These are phyloP conservation scores for Zhuliangozyma blackwelliae DNA, from an alignment of 1,139 yeast species.

Conservation along the genomic window DNA sequence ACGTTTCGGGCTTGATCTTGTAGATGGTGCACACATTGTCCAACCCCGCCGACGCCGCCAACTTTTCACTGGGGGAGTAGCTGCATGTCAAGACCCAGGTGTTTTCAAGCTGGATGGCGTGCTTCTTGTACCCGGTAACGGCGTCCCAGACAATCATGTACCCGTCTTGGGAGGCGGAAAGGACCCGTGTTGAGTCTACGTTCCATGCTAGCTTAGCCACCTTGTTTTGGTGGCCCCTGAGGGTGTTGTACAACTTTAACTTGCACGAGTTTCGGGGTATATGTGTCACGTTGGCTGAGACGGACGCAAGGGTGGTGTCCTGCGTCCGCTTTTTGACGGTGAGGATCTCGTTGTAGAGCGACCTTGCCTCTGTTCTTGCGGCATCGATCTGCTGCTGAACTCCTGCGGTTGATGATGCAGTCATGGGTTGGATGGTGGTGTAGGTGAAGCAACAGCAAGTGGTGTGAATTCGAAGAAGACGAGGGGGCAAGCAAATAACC, in stretches of 20 bases:
- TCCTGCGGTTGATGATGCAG: neutral
- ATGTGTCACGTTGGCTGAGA: constrained; percentile 26
- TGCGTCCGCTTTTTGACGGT: constrained; percentile 35
- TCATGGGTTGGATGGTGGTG: neutral
- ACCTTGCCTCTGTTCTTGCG: constrained; percentile 46
- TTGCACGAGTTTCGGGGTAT: constrained; percentile 31
- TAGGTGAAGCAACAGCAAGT: too few relatives aligned
- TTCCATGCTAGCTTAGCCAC: constrained; percentile 70
- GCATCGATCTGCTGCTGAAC: constrained; percentile 18
- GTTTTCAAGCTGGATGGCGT: constrained; percentile 65
- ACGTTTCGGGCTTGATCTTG: constrained; percentile 30
- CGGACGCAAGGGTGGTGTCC: constrained; percentile 43
- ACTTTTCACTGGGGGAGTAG: constrained; percentile 58
- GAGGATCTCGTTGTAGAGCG: constrained; percentile 47
- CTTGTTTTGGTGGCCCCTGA: constrained; percentile 75
- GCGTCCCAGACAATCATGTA: constrained; percentile 83
- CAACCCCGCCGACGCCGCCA: constrained; percentile 79
- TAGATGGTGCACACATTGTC: constrained; percentile 77
- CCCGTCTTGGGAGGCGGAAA: constrained; percentile 87
- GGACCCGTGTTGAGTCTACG: constrained; percentile 50
- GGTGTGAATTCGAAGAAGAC: too few relatives aligned
- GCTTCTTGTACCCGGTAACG: constrained; percentile 63
- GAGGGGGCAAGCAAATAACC: neutral
- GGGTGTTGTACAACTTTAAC: constrained; percentile 34
- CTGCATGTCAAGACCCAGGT: constrained; percentile 81